Conservation (phyloP, 495 filamentous ascomycete species). For the Penicillium goetzii region DNA sequence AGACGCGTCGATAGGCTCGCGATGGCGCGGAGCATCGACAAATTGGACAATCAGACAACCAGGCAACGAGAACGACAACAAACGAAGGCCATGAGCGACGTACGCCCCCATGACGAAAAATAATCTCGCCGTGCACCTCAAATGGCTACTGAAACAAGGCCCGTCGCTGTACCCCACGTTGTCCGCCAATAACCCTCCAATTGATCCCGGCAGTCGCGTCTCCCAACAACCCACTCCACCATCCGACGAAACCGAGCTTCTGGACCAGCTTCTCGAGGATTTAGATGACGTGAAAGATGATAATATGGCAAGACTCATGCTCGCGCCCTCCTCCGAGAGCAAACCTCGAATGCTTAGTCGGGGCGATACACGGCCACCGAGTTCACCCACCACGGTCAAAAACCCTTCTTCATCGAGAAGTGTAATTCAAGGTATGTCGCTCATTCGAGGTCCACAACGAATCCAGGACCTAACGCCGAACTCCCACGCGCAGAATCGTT, state of each 20-base stretch:
- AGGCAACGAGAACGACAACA: slow-evolving; percentile 13
- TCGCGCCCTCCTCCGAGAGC: slow-evolving; percentile 55
- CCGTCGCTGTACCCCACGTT: slow-evolving; percentile 40
- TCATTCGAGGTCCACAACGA: background rate
- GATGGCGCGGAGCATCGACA: slow-evolving; percentile 19
- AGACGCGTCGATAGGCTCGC: slow-evolving; percentile 32
- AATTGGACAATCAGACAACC: background rate
- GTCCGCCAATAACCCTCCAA: slow-evolving; percentile 31
- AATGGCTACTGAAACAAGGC: slow-evolving; percentile 54
- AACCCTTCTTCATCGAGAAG: slow-evolving; percentile 28
- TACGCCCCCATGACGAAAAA: slow-evolving; percentile 56
- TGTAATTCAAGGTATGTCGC: slow-evolving; percentile 31
- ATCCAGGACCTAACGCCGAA: background rate
- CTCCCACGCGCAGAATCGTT: slow-evolving; percentile 11
- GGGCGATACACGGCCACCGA: slow-evolving; percentile 19
- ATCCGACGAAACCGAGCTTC: slow-evolving; percentile 25
- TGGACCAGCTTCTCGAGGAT: slow-evolving; percentile 33
- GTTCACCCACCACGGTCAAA: slow-evolving; percentile 33
- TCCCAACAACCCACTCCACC: slow-evolving; percentile 25
- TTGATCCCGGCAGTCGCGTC: slow-evolving; percentile 22
- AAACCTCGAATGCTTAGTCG: slow-evolving; percentile 54
- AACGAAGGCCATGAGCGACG: slow-evolving; percentile 35
- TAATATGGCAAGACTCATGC: slow-evolving; percentile 60
- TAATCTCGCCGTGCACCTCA: slow-evolving; percentile 52
- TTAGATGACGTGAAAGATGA: slow-evolving; percentile 35